These are phyloP conservation scores for Elsinoe australis DNA, from an alignment of 2,329 filamentous ascomycete species.

Conservation along the genomic window DNA sequence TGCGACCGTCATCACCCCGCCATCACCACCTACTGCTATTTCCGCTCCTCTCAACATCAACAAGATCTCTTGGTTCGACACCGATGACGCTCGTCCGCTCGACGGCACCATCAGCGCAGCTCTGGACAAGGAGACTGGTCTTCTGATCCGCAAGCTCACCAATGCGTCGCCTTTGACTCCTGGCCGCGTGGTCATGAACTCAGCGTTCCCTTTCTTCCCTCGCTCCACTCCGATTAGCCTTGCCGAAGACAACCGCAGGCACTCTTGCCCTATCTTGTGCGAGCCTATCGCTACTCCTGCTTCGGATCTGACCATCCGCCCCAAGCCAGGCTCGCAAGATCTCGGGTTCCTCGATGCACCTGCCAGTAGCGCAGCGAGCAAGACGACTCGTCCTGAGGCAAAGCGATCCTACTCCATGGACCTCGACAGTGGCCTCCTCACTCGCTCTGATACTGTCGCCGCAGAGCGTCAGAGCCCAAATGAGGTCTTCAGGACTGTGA, in stretches of 20 bases:
- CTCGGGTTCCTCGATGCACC: too few species aligned
- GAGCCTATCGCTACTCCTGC: constrained; percentile 1
- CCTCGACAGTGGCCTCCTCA: not conserved
- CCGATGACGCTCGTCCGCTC: not conserved
- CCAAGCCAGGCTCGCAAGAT: too few species aligned
- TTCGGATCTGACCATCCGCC: not conserved
- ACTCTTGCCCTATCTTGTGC: constrained; percentile 6
- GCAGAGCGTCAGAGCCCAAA: not conserved
- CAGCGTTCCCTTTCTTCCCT: constrained; percentile 8
- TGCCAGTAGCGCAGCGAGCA: too few species aligned
- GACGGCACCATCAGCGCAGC: not conserved
- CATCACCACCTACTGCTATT: not conserved
- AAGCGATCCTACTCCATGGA: constrained; percentile 1
- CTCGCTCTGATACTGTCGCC: constrained; percentile 6
- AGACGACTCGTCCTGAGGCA: not conserved
- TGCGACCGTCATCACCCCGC: not conserved
- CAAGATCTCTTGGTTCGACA: not conserved
- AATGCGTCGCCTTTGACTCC: constrained; percentile 8
- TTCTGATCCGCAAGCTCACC: constrained; percentile 13
- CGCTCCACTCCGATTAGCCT: not conserved
- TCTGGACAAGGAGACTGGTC: constrained; percentile 4
- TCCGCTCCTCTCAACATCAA: not conserved
- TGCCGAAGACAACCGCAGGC: not conserved
- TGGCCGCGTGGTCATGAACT: constrained; percentile 8
- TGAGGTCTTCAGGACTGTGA: not conserved